A percentile compares a stretch with the other conserved stretches of the same genome.
Conservation (phyloP, 1,284 basidiomycete genomes). For the Ganoderma lingzhi region DNA sequence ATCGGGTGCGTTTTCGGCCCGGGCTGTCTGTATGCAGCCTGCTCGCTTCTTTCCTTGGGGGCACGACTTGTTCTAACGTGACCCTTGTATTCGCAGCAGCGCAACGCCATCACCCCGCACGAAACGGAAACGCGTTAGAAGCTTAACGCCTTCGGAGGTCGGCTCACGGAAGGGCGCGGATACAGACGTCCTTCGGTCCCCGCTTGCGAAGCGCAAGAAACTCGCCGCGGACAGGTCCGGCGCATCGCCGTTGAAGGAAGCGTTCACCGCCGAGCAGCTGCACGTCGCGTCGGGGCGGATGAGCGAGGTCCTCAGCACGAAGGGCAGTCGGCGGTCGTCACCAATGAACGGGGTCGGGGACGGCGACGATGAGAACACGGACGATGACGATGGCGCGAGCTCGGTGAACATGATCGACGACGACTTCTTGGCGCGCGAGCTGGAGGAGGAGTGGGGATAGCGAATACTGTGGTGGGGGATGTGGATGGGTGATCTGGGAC, state of each 20-base stretch:
- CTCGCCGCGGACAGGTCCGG: conserved; percentile 68
- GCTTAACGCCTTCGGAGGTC: conserved; percentile 71
- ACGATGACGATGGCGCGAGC: conserved; percentile 49
- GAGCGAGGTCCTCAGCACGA: conserved; percentile 34
- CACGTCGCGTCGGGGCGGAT: conserved; percentile 13
- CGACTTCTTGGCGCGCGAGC: conserved; percentile 77
- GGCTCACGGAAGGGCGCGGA: conserved; percentile 46
- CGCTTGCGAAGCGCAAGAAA: conserved; percentile 80
- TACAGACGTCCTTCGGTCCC: conserved; percentile 61
- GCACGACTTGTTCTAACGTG: neutral
- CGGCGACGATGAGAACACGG: conserved; percentile 48
- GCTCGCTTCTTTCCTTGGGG: neutral
- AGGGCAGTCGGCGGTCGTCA: conserved; percentile 24
- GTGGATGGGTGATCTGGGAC: neutral
- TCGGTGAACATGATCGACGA: conserved; percentile 60
- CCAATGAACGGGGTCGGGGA: conserved; percentile 37
- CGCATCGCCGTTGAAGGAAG: conserved; percentile 71
- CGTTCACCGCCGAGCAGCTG: conserved; percentile 66
- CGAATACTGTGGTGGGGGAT: neutral
- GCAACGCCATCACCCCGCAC: conserved; percentile 53
- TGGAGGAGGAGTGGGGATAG: conserved; percentile 79
- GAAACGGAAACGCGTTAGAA: conserved; percentile 74
- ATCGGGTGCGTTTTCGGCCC: conserved; percentile 48
- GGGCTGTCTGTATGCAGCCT: neutral
- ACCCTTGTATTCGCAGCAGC: conserved; percentile 43